These are phyloP conservation scores for Saccharum hybrid DNA, from an alignment of 202 grass and related monocot species.

Conservation along the genomic window DNA sequence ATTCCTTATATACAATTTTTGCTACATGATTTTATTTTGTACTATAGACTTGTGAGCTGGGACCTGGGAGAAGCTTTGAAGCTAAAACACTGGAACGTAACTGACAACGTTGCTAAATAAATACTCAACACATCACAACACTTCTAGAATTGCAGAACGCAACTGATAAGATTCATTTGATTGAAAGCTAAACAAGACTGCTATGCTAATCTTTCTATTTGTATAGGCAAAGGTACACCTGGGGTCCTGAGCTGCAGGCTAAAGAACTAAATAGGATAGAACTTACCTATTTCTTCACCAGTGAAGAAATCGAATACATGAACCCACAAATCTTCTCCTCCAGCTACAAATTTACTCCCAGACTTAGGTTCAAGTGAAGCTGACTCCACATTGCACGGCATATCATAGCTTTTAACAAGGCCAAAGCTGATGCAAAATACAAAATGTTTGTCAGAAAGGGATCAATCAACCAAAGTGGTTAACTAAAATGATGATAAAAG, in stretches of 20 bases:
- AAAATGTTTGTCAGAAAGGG: constrained; percentile 3
- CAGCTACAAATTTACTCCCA: constrained; percentile 85
- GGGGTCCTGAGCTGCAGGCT: not conserved
- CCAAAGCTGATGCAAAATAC: constrained; percentile 72
- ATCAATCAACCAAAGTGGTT: not conserved
- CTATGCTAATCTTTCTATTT: constrained; percentile 3
- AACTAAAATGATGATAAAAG: constrained; percentile 22
- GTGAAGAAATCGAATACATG: constrained; percentile 92
- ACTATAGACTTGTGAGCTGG: not conserved
- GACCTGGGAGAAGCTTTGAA: not conserved
- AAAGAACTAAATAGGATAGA: not conserved
- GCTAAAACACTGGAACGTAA: not conserved
- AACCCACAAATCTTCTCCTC: constrained; percentile 99
- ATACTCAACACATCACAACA: not conserved
- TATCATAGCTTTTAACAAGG: constrained; percentile 96
- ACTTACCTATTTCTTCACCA: constrained; percentile 95
- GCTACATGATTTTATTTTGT: not conserved
- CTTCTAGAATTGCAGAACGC: not conserved
- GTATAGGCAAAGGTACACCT: not conserved
- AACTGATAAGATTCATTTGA: not conserved
- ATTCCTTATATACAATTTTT: not conserved
- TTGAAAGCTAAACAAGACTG: constrained; percentile 9
- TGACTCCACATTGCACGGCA: constrained; percentile 91
- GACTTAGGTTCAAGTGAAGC: constrained; percentile 91
- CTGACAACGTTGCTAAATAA: not conserved